Conservation (phyloP, 495 filamentous ascomycete species). For the Cladorrhinum samala region DNA sequence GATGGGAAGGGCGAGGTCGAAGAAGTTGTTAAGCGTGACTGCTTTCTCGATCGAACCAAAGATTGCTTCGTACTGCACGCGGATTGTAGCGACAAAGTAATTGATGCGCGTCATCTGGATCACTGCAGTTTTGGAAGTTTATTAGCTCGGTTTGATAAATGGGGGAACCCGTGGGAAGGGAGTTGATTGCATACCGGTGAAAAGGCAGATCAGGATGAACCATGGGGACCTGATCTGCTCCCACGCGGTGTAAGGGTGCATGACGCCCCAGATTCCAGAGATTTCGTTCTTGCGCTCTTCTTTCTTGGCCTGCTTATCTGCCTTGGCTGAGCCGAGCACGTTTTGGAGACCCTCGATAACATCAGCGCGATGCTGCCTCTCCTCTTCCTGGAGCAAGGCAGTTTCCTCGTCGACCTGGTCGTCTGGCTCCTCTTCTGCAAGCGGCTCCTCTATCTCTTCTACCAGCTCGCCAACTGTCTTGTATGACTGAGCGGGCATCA, state of each 20-base stretch:
- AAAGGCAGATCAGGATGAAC: slow-evolving; percentile 81
- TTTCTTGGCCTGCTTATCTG: slow-evolving; percentile 43
- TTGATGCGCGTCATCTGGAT: slow-evolving; percentile 94
- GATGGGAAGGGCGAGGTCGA: slow-evolving; percentile 82
- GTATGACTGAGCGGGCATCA: slow-evolving; percentile 78
- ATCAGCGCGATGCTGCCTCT: slow-evolving; percentile 57
- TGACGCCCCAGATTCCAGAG: slow-evolving; percentile 78
- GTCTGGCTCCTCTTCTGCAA: slow-evolving; percentile 24
- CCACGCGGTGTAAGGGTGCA: slow-evolving; percentile 67
- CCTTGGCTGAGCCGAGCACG: slow-evolving; percentile 60
- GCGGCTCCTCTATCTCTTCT: slow-evolving; percentile 55
- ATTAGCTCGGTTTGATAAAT: too few species aligned
- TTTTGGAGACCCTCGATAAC: slow-evolving; percentile 68
- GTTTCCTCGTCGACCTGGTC: slow-evolving; percentile 58
- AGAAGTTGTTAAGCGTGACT: slow-evolving; percentile 68
- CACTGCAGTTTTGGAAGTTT: slow-evolving; percentile 33
- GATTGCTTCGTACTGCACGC: slow-evolving; percentile 75
- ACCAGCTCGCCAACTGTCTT: slow-evolving; percentile 84
- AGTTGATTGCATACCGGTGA: slow-evolving; percentile 47
- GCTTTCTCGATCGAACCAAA: slow-evolving; percentile 56
- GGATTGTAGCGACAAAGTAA: slow-evolving; percentile 92
- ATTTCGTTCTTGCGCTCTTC: slow-evolving; percentile 56
- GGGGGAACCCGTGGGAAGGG: background rate
- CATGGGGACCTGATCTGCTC: slow-evolving; percentile 77
- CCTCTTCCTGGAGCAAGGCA: slow-evolving; percentile 56